Conservation (phyloP, 1,139 yeast genomes). For the Lodderomyces metapsilosis region DNA sequence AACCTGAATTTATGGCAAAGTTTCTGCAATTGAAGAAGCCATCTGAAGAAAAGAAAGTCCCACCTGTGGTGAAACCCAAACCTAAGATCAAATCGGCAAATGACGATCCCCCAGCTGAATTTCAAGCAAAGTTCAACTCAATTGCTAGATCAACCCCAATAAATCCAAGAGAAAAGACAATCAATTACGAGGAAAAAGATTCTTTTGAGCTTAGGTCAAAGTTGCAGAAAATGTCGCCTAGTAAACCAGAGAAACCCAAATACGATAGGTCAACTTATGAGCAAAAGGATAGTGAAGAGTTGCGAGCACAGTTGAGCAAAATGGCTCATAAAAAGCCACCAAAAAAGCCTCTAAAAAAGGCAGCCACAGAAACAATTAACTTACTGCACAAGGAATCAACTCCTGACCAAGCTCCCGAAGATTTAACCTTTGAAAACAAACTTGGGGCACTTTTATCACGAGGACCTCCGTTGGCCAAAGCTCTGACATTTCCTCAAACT, state of each 20-base stretch:
- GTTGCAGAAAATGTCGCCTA: slow-evolving; percentile 4
- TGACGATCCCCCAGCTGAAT: slow-evolving; percentile 12
- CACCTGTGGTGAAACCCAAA: slow-evolving; percentile 6
- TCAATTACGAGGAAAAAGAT: slow-evolving; percentile 6
- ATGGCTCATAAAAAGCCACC: slow-evolving; percentile 7
- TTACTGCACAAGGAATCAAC: background rate
- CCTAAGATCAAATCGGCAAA: slow-evolving; percentile 4
- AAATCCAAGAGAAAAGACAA: background rate
- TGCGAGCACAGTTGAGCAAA: slow-evolving; percentile 24
- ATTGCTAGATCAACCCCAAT: background rate
- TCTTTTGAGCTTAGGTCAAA: slow-evolving; percentile 4
- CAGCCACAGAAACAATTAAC: background rate
- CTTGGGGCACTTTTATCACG: slow-evolving; percentile 11
- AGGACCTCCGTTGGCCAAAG: slow-evolving; percentile 11
- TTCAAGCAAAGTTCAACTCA: slow-evolving; percentile 13
- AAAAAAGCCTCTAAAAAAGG: slow-evolving; percentile 1
- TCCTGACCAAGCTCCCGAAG: slow-evolving; percentile 5
- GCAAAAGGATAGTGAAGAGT: slow-evolving; percentile 22
- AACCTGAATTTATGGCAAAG: slow-evolving; percentile 7
- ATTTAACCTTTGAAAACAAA: slow-evolving; percentile 11
- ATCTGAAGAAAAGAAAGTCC: background rate
- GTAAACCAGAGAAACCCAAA: slow-evolving; percentile 13
- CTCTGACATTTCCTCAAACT: slow-evolving; percentile 11
- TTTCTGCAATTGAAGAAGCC: slow-evolving; percentile 8
- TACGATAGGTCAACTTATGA: slow-evolving; percentile 17